phyloP scores from a whole-genome alignment of 768 basidiomycete genomes.

The Suillus brevipes region DNA sequence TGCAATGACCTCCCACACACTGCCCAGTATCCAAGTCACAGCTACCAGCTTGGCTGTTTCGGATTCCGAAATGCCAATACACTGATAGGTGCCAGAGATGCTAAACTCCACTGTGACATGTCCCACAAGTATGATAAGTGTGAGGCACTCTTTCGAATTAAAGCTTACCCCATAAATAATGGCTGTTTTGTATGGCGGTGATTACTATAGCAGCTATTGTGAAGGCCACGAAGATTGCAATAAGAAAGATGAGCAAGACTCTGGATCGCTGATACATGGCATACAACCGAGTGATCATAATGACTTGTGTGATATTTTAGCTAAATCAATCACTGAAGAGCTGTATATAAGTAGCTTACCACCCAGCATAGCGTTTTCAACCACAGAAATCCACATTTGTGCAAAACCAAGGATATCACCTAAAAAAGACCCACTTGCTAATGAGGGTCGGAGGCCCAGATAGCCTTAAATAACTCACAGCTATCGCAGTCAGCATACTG shows the following conservation, averaged over 20 bases:
- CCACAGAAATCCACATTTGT: background rate
- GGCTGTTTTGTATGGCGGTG: fast-evolving
- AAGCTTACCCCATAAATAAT: background rate
- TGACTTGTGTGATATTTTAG: background rate
- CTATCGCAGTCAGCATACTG: background rate
- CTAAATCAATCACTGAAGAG: background rate
- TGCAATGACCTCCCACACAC: background rate
- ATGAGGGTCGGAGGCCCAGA: background rate
- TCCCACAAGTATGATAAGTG: background rate
- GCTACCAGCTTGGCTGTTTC: background rate
- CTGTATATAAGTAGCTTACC: background rate
- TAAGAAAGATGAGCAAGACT: background rate
- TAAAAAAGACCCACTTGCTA: background rate
- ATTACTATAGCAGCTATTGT: background rate
- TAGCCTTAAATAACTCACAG: background rate
- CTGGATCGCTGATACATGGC: background rate
- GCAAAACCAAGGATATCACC: background rate
- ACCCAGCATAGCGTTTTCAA: background rate
- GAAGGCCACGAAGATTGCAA: background rate
- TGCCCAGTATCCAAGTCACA: background rate
- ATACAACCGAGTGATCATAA: background rate
- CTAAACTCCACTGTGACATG: background rate
- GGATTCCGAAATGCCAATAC: background rate
- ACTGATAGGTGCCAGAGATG: background rate
- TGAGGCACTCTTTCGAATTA: background rate